Conservation (phyloP, 2,329 filamentous ascomycete species). For the Colletotrichum simmondsii region DNA sequence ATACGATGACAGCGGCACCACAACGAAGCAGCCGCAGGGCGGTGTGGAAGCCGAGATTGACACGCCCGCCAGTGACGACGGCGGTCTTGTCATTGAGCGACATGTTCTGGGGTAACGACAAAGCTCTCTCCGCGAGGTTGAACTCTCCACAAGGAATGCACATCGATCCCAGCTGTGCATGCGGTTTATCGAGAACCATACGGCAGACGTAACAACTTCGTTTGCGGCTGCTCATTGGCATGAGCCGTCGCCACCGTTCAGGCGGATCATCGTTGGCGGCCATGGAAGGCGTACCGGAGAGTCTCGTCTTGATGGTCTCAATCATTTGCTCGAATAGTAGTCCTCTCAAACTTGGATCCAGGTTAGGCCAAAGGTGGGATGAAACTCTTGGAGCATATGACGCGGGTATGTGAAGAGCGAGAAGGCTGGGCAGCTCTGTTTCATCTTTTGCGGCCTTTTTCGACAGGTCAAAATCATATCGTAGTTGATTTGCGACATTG, state of each 20-base stretch:
- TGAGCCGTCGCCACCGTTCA: background rate
- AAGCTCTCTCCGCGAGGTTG: conserved; percentile 42
- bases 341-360: background rate
- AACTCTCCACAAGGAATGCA: conserved; percentile 47
- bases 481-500: background rate
- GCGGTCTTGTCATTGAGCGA: conserved; percentile 41
- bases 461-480: background rate
- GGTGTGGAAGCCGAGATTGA: conserved; percentile 47
- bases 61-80: conserved; percentile 47
- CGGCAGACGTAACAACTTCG: conserved; percentile 47
- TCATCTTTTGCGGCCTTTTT: background rate
- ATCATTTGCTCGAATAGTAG: conserved; percentile 1
- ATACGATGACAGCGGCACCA: conserved; percentile 47
- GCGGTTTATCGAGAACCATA: conserved; percentile 32
- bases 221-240: background rate
- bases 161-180: conserved; percentile 41
- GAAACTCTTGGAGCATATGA: background rate
- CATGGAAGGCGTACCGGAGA: background rate
- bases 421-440: background rate
- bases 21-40: conserved; percentile 47
- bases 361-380: background rate
- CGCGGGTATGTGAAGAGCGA: conserved; percentile 5
- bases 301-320: background rate
- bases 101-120: conserved; percentile 43
- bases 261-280: background rate